These are phyloP conservation scores for Collybia sp. DNA, from an alignment of 768 basidiomycete genomes.

Conservation along the genomic window DNA sequence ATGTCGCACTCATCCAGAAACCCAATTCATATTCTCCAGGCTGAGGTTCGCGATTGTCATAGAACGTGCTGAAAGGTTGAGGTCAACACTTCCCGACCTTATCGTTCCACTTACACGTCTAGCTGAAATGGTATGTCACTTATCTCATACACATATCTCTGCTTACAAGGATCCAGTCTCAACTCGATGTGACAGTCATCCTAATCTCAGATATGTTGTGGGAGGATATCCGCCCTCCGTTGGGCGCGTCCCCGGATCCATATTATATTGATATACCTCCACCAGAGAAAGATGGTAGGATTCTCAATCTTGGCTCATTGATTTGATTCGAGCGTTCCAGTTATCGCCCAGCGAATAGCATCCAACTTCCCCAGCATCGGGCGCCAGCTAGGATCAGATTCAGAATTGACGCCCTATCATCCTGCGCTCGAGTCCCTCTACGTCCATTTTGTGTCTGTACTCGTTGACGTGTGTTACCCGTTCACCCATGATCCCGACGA, in stretches of 20 bases:
- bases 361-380: constrained; percentile 26
- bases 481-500: constrained; percentile 68
- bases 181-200: constrained; percentile 52
- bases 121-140: constrained; percentile 56
- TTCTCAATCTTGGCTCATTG: not conserved
- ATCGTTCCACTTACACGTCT: constrained; percentile 69
- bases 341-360: constrained; percentile 30
- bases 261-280: constrained; percentile 57
- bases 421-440: constrained; percentile 56
- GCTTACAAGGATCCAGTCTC: constrained; percentile 35
- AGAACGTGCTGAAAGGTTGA: constrained; percentile 65
- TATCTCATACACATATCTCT: not conserved
- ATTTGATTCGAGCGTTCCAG: constrained; percentile 11
- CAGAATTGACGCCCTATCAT: constrained; percentile 35
- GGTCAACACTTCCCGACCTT: constrained; percentile 56
- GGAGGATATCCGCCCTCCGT: constrained; percentile 66
- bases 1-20: not conserved
- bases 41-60: constrained; percentile 56
- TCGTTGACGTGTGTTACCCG: constrained; percentile 57
- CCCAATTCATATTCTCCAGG: constrained; percentile 1
- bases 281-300: constrained; percentile 53
- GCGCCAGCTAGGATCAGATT: not conserved
- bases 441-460: constrained; percentile 51
- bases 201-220: constrained; percentile 64
- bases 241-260: constrained; percentile 71